Conservation (phyloP, 2,329 filamentous ascomycete species). For the Graphium sp. region DNA sequence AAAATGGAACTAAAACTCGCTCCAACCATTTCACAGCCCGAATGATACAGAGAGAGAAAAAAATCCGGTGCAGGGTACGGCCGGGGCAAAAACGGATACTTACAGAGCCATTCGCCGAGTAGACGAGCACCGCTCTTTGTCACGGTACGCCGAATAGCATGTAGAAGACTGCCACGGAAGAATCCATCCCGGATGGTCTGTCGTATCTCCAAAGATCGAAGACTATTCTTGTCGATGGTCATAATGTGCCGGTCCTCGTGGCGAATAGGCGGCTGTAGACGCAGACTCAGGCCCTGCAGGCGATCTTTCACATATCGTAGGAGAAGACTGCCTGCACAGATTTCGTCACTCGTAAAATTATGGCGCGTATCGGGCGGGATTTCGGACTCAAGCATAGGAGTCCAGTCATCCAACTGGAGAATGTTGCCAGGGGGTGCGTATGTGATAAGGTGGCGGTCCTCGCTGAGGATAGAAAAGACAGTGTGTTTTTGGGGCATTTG, state of each 20-base stretch:
- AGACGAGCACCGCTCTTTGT: constrained; percentile 83
- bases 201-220: constrained; percentile 78
- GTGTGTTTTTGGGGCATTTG: constrained; percentile 39
- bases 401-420: constrained; percentile 47
- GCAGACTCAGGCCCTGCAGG: constrained; percentile 61
- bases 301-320: constrained; percentile 71
- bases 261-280: constrained; percentile 66
- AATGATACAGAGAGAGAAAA: too few relatives aligned
- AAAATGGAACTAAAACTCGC: too few relatives aligned
- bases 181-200: constrained; percentile 67
- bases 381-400: constrained; percentile 57
- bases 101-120: constrained; percentile 67
- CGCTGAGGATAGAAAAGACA: constrained; percentile 51
- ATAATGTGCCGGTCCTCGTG: constrained; percentile 63
- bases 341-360: constrained; percentile 50
- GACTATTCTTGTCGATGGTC: constrained; percentile 80
- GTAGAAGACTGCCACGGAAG: constrained; percentile 70
- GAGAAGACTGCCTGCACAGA: constrained; percentile 63
- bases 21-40: too few relatives aligned
- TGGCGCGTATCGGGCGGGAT: constrained; percentile 33
- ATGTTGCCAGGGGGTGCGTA: constrained; percentile 39
- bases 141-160: constrained; percentile 76
- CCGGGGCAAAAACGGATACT: too few relatives aligned
- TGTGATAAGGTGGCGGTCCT: constrained; percentile 62
- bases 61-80: too few relatives aligned